phyloP scores from a whole-genome alignment of 169 alveolate species.

The Perkinsus chesapeaki region DNA sequence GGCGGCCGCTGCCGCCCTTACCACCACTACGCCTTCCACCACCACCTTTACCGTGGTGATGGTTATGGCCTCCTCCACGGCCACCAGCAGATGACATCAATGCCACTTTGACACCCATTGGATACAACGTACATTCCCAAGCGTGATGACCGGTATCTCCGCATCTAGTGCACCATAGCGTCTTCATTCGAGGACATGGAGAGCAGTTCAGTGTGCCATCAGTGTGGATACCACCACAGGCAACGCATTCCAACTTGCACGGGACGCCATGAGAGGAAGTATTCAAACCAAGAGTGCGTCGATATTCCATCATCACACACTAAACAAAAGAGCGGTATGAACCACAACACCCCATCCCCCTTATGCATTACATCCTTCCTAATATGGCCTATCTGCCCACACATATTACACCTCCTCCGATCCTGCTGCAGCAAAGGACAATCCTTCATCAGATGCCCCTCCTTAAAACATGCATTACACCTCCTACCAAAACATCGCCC shows the following conservation, averaged over 20 bases:
- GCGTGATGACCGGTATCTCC: not conserved
- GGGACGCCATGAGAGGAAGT: not conserved
- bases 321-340: not conserved
- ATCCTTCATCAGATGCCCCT: not conserved
- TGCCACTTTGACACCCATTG: not conserved
- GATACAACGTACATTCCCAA: not conserved
- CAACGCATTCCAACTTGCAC: not conserved
- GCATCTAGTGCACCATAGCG: not conserved
- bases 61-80: not conserved
- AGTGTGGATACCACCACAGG: not conserved
- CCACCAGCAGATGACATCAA: not conserved
- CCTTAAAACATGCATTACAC: not conserved
- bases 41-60: not conserved
- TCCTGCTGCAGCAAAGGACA: not conserved
- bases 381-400: not conserved
- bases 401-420: not conserved
- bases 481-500: not conserved
- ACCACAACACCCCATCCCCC: not conserved
- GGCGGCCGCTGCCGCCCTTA: no score
- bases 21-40: not conserved
- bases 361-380: not conserved
- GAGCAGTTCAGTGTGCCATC: not conserved
- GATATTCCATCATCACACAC: not conserved
- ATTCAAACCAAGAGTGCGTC: not conserved
- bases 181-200: not conserved